Evolutionary conservation across 441 rosid species (phyloP), one percentile per base, ranked within the genome.

Genomic region (Pelargonium fulgidum): DNA sequence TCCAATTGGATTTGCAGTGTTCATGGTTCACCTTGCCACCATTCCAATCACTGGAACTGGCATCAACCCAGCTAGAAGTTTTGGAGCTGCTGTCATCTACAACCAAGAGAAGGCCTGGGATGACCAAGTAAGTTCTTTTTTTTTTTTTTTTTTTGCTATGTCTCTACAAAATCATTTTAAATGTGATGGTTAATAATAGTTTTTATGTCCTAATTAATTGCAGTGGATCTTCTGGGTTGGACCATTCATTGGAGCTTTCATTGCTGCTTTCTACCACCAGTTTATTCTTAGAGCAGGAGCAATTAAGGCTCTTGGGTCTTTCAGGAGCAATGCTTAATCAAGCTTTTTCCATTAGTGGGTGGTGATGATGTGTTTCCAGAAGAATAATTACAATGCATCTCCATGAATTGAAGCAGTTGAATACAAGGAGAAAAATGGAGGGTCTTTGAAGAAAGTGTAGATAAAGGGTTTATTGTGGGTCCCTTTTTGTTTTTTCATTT

Each of bases 61-160:
- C 50, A 78, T 78, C 68, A 78, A 78, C 78, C 81, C 81, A 0
- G 81, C 81, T 11, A 78, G 81, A 66, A 78, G 81, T 65, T 78
- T 78, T 16, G 81, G 81, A 7, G 81, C 81, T 44, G 81, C 81
- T 5, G 81, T 78, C 64, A 78, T 78, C 71, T 75, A 75, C 66
- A 78, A 75, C 76, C 13, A 62, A 42, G 76, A 72, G 0, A 78
- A 78, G 70, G 81, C 78, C 26, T 75, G 81, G 81, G 76, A 77
- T 42, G 80, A 77, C 65, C 77, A 77, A 63, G 77, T 75, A 33
- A 33, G 3, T 33, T 33, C 39, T 33, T 33, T 33, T 33, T 33
- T 7, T 5, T 33, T 33, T 33, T 33, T 1, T 33, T 33, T 33
- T 33, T 33, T 33, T 33, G 39, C 39, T 7, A 33, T 33, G 7